Evolutionary conservation across 1,139 yeast species (phyloP), one percentile per base, ranked within the genome.

Genomic region (Meyerozyma smithsonii): DNA sequence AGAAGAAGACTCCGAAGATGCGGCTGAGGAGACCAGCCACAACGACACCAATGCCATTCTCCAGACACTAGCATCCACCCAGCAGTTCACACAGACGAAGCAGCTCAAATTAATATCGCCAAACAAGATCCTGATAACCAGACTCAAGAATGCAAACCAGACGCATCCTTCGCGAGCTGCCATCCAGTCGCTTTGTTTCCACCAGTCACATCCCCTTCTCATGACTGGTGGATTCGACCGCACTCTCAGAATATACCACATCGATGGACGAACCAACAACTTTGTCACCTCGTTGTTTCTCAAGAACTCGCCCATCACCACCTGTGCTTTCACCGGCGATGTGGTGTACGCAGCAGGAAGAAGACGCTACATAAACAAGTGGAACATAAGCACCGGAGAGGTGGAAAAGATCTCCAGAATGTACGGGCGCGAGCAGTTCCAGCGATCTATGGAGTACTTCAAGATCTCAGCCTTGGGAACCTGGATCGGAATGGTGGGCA

Each of bases 161-260:
- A 74, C 79, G 35, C 79, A 77, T 44, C 66, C 77, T 4, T 78
- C 96, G 11, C 78, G 75, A 49, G 74, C 96, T 0, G 96, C 89
- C 1, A 77, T 94, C 19, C 97, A 89, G 61, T 69, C 92, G 1
- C 56, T 94, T 37, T 72, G 84, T 10, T 92, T 92, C 74, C 98
- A 94, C 59, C 87, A 86, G 10, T 68, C 76, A 6, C 94, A 86
- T 53, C 96, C 98, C 21, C 65, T 94, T 34, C 64, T 92, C 36
- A 64, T 92, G 44, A 85, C 96, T 0, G 95, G 94, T 44, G 99
- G 99, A 19, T 89, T 84, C 56, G 99, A 94, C 58, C 77, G 88
- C 52, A 85, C 97, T 0, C 60, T 92, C 42, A 72, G 98, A 52
- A 69, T 94, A 20, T 92, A 82, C 59, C 95, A 92, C 55, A 79